These are phyloP conservation scores for Aspergillus homomorphus DNA, from an alignment of 495 filamentous ascomycete species.

Conservation along the genomic window DNA sequence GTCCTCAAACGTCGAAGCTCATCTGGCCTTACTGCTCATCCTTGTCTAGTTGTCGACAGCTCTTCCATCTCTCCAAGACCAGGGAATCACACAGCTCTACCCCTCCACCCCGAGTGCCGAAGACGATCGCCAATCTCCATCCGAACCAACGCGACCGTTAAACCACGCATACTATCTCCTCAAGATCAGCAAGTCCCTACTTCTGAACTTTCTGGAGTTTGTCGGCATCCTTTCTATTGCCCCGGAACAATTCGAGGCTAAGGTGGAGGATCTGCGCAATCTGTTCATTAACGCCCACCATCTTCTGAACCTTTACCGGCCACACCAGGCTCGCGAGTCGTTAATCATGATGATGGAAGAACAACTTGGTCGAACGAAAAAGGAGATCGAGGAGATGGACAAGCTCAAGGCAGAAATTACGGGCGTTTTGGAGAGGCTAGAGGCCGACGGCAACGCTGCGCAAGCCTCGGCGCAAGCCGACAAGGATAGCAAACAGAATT, in stretches of 20 bases:
- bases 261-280: conserved; percentile 71
- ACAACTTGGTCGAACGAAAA: conserved; percentile 66
- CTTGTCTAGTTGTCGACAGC: conserved; percentile 50
- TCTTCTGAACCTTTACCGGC: conserved; percentile 88
- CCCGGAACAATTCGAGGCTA: conserved; percentile 58
- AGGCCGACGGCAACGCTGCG: conserved; percentile 38
- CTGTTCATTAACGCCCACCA: conserved; percentile 87
- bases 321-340: conserved; percentile 90
- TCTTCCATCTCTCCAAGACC: conserved; percentile 63
- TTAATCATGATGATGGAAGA: conserved; percentile 91
- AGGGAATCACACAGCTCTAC: conserved; percentile 68
- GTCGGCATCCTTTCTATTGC: conserved; percentile 64
- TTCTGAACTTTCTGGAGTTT: conserved; percentile 83
- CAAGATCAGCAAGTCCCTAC: conserved; percentile 71
- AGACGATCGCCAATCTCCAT: conserved; percentile 36
- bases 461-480: conserved; percentile 7
- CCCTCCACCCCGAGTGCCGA: conserved; percentile 46
- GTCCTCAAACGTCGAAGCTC: conserved; percentile 1
- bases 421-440: conserved; percentile 61
- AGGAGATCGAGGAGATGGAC: conserved; percentile 75
- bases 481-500: conserved; percentile 7
- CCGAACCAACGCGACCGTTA: conserved; percentile 39
- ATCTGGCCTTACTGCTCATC: background rate
- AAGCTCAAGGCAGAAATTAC: conserved; percentile 70
- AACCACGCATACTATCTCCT: conserved; percentile 76